Evolutionary conservation across 2,329 filamentous ascomycete genomes (phyloP).

Genomic region (Cladosporium austrohemisphaericum): DNA sequence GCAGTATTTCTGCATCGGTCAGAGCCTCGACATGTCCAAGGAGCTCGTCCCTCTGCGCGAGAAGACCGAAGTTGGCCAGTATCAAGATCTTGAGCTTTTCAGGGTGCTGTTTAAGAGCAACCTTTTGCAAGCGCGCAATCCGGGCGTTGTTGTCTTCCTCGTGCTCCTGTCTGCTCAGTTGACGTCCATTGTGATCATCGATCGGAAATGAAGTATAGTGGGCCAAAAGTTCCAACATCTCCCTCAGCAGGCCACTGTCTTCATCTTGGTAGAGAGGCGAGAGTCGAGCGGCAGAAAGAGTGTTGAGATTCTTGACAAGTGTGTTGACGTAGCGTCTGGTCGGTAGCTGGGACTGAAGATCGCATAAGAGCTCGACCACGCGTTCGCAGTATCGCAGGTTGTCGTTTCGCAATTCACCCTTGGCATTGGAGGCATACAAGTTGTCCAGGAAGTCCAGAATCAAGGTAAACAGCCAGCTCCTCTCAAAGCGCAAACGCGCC

Average conservation of each 20-base stretch:
- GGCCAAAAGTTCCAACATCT: conserved; percentile 72
- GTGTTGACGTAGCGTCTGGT: conserved; percentile 92
- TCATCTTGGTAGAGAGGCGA: conserved; percentile 75
- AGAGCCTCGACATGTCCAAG: conserved; percentile 69
- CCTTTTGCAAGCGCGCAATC: conserved; percentile 75
- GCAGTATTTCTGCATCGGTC: conserved; percentile 67
- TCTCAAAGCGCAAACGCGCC: conserved; percentile 79
- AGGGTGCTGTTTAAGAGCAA: conserved; percentile 76
- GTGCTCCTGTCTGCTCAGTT: conserved; percentile 67
- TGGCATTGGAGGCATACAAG: conserved; percentile 53
- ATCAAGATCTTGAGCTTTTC: conserved; percentile 88
- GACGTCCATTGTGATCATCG: conserved; percentile 81
- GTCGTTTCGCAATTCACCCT: conserved; percentile 39
- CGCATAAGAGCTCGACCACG: conserved; percentile 86
- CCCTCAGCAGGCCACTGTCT: conserved; percentile 65
- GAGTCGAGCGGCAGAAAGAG: conserved; percentile 71
- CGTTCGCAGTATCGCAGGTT: conserved; percentile 81
- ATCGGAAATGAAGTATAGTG: conserved; percentile 89
- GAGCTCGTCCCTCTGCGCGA: conserved; percentile 76
- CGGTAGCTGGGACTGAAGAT: conserved; percentile 88
- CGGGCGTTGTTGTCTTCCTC: conserved; percentile 75
- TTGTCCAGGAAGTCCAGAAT: conserved; percentile 76
- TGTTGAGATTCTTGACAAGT: conserved; percentile 77
- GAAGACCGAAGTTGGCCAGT: conserved; percentile 84
- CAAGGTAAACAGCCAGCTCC: conserved; percentile 87